Evolutionary conservation across 1,139 yeast genomes (phyloP).

Genomic region (Lodderomyces jiufengensis): DNA sequence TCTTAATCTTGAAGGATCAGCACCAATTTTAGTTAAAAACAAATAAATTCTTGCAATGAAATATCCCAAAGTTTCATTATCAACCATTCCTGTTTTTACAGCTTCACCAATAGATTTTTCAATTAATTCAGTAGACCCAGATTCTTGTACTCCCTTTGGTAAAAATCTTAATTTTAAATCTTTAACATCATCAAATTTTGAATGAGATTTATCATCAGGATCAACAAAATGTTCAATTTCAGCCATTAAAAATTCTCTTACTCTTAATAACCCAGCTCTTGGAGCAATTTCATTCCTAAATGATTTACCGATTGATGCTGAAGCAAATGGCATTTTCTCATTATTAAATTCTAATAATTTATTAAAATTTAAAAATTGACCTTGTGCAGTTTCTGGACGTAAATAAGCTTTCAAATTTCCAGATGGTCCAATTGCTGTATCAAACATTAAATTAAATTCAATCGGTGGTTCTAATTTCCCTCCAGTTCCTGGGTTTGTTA

Average conservation of each 20-base stretch:
- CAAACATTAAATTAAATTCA: slow-evolving; percentile 98
- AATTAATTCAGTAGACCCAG: slow-evolving; percentile 70
- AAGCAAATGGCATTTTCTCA: slow-evolving; percentile 96
- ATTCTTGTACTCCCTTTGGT: slow-evolving; percentile 82
- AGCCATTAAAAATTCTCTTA: slow-evolving; percentile 98
- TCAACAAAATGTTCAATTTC: slow-evolving; percentile 99
- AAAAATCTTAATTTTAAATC: slow-evolving; percentile 72
- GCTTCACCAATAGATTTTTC: slow-evolving; percentile 84
- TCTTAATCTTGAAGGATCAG: slow-evolving; percentile 76
- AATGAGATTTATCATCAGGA: slow-evolving; percentile 80
- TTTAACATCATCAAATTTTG: slow-evolving; percentile 71
- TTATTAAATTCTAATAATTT: slow-evolving; percentile 94
- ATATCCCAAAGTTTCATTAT: slow-evolving; percentile 95
- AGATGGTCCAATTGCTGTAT: slow-evolving; percentile 98
- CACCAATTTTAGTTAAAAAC: slow-evolving; percentile 87
- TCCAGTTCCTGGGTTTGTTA: slow-evolving; percentile 88
- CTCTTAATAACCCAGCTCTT: slow-evolving; percentile 94
- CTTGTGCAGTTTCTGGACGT: slow-evolving; percentile 99
- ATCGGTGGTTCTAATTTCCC: slow-evolving; percentile 84
- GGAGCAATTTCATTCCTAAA: slow-evolving; percentile 99
- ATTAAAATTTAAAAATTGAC: slow-evolving; percentile 93
- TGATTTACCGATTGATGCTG: slow-evolving; percentile 97
- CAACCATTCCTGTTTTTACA: slow-evolving; percentile 81
- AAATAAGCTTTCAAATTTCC: slow-evolving; percentile 93
- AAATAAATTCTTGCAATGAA: slow-evolving; percentile 88